Evolutionary conservation across 2,329 filamentous ascomycete genomes (phyloP), one percentile per base, ranked within the genome.

Genomic region (Colletotrichum camelliae): DNA sequence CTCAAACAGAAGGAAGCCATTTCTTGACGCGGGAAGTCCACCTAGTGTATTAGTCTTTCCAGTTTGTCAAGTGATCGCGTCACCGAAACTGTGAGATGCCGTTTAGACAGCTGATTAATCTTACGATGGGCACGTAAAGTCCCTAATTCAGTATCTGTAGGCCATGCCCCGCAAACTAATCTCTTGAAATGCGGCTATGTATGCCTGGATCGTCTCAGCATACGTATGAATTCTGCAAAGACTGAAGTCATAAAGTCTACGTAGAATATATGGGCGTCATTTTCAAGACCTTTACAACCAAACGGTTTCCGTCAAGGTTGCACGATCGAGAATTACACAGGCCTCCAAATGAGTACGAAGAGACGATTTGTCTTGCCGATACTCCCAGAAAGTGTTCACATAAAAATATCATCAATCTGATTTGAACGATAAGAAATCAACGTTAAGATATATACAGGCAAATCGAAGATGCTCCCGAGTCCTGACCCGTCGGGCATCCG

Each of bases 221-320:
- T 48, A 0, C n/a, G 18, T 2, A 18, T 18, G n/a, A 9, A n/a
- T 48, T n/a, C 18, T n/a, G n/a, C 39, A 12, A 4, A 48, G 39
- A 5, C 0, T 4, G 39, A 27, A 27, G 24, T 27, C 24, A 5
- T 5, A 27, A 27, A 27, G 24, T 27, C 24, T 27, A 27, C 24
- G 18, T 43, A 43, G 39, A 5, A 43, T 39, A 39, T 43, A 4
- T n/a, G 1, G 39, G 18, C 16, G 0, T n/a, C 3, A 12, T 0
- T 0, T n/a, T 6, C 18, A 5, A 9, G 18, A 9, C 3, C 39
- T 43, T 9, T 48, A 5, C 0, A 12, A 9, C 39, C 9, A 7
- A 9, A 2, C 39, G 0, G 0, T 48, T n/a, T 0, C 1, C 3
- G 39, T n/a, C 18, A 21, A n/a, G n/a, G 1, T 7, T 31, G 24